Evolutionary conservation across 1,139 yeast genomes (phyloP).

Genomic region (Martiniozyma asiatica): DNA sequence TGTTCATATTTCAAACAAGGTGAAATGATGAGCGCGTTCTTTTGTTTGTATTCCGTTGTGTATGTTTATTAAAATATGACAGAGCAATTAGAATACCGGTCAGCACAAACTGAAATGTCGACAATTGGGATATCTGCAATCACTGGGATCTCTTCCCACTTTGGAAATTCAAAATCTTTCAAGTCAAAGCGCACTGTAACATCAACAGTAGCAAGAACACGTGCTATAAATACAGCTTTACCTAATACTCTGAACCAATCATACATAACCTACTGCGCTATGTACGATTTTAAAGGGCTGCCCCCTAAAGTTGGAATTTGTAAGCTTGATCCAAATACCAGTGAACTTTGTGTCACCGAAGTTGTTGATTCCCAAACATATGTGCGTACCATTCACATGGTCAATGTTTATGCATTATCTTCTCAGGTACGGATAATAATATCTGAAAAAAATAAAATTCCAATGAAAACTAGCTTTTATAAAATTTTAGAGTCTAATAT

Average conservation of each 20-base stretch:
- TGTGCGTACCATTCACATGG: slow-evolving; percentile 31
- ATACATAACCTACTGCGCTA: slow-evolving; percentile 9
- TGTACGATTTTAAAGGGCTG: slow-evolving; percentile 24
- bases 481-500: slow-evolving; percentile 26
- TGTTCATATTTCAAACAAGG: slow-evolving; percentile 13
- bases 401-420: slow-evolving; percentile 26
- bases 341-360: slow-evolving; percentile 25
- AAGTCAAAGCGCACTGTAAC: no score
- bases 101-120: no score
- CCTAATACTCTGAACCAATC: not conserved
- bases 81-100: no score
- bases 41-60: no score
- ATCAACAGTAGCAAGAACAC: no score
- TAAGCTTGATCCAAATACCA: slow-evolving; percentile 25
- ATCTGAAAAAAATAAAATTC: slow-evolving; percentile 21
- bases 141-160: no score
- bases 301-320: slow-evolving; percentile 28
- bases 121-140: no score
- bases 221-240: no score
- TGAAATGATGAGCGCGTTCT: no score
- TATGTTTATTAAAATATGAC: no score
- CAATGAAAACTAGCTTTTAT: slow-evolving; percentile 24
- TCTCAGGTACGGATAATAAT: slow-evolving; percentile 23
- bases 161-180: no score
- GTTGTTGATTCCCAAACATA: slow-evolving; percentile 33